Evolutionary conservation across 139 green algal genomes (phyloP).

Genomic region (Tetratostichococcus sp.): DNA sequence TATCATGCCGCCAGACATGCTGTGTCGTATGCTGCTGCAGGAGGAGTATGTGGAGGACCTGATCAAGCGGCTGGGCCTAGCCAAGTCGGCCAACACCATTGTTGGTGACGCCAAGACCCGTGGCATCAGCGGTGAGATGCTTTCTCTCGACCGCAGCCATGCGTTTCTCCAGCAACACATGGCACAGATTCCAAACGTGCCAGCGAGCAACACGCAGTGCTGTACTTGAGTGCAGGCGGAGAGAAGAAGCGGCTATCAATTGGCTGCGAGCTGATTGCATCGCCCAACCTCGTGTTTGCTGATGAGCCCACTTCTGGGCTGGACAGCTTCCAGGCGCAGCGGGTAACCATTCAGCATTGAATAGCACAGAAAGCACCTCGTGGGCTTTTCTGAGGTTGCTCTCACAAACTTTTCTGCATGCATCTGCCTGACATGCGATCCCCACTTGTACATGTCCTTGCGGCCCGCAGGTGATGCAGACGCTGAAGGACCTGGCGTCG

Average conservation of each 20-base stretch:
- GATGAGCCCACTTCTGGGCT: slow-evolving; percentile 91
- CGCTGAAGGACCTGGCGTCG: slow-evolving; percentile 63
- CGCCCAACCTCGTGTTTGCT: slow-evolving; percentile 60
- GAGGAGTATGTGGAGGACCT: slow-evolving; percentile 53
- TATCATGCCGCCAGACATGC: no score
- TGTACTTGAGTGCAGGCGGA: slow-evolving; percentile 29
- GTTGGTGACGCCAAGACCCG: slow-evolving; percentile 61
- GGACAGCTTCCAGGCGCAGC: slow-evolving; percentile 76
- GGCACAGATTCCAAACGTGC: no score
- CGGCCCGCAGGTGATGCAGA: slow-evolving; percentile 52
- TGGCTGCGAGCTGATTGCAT: slow-evolving; percentile 77
- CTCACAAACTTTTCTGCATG: slow-evolving; percentile 1
- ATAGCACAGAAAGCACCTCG: no score
- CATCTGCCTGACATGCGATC: no score
- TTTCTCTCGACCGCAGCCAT: background rate
- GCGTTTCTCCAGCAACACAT: no score
- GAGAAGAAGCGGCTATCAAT: slow-evolving; percentile 88
- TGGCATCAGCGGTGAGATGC: background rate
- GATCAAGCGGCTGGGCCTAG: slow-evolving; percentile 66
- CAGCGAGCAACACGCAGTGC: no score
- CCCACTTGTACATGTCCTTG: no score
- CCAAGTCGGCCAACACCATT: slow-evolving; percentile 54
- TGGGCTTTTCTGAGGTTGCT: slow-evolving; percentile 7
- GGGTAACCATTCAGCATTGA: slow-evolving; percentile 39
- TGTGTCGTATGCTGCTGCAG: background rate